Evolutionary conservation across 345 rosid species (phyloP), one percentile per base, ranked within the genome.

Genomic region (Syzygium aqueum): DNA sequence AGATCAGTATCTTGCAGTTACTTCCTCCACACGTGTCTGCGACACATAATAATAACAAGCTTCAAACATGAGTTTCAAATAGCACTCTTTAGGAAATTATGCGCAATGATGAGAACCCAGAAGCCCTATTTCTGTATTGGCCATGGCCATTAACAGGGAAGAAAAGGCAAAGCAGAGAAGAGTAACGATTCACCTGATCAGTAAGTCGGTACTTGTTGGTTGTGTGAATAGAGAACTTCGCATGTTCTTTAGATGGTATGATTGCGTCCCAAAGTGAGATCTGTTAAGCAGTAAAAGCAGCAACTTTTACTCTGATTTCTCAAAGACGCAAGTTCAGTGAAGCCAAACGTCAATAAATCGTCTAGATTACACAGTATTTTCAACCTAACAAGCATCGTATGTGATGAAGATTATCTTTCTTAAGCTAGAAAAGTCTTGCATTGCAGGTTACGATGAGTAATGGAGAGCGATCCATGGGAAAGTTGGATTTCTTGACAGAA

Each of bases 251-350:
- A 63, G 90, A 77, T 51, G 98, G 96, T 88, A 98, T 94, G 37
- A 98, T 96, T 7, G 93, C 97, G 91, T 98, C 99, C 99, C 99
- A 98, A 84, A 98, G 95, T 30, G 99, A 98, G 16, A 96, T 94
- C 99, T 97, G 88, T 84, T 49, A 46, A 53, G 87, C 43, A 57
- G 27, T 33, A 73, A 73, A 73, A 73, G 49, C 25, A 37, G 43
- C 82, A 23, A 25, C n/a, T 37, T 37, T 37, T 19, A 73, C 27
- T 73, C 37, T 2, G 49, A 73, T 73, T 73, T 14, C 82, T 37
- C 40, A 43, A 19, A 73, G 46, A 37, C 0, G 25, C 82, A 73
- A 37, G 14, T 27, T 73, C 82, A 73, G 27, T 73, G 49, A 37
- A 37, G 82, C 8, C 49, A 10, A 73, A 73, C 49, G 3, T 22